Percentiles rank a stretch among this genome's conserved stretches.
Conservation (phyloP, 2,329 filamentous ascomycete genomes). For the Pseudogymnoascus sp. region DNA sequence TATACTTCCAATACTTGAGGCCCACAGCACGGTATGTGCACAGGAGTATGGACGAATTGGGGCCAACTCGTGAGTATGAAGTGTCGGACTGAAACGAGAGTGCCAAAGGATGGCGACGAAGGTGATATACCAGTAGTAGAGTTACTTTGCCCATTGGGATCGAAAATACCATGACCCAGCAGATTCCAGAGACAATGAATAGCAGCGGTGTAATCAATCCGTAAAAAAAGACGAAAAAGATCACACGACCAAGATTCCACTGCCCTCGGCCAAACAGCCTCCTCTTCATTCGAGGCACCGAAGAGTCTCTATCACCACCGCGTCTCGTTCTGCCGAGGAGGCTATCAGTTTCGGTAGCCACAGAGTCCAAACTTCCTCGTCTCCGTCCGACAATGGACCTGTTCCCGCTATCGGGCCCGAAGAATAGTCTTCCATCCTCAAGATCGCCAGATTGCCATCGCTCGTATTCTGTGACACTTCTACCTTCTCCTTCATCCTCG, state of each 20-base stretch:
- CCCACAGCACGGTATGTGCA: slow-evolving; percentile 97
- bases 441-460: slow-evolving; percentile 98
- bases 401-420: slow-evolving; percentile 62
- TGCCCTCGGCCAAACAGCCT: slow-evolving; percentile 89
- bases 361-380: slow-evolving; percentile 80
- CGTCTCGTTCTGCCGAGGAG: slow-evolving; percentile 63
- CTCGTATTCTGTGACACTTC: slow-evolving; percentile 97
- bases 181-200: slow-evolving; percentile 76
- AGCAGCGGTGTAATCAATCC: slow-evolving; percentile 80
- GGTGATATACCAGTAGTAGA: slow-evolving; percentile 78
- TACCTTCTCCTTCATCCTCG: slow-evolving; percentile 89
- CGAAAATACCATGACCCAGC: slow-evolving; percentile 95
- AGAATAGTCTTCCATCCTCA: slow-evolving; percentile 91
- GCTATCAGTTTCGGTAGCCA: slow-evolving; percentile 77
- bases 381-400: slow-evolving; percentile 80
- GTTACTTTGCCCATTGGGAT: slow-evolving; percentile 98
- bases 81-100: slow-evolving; percentile 87
- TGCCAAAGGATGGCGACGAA: slow-evolving; percentile 85
- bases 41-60: slow-evolving; percentile 77
- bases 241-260: slow-evolving; percentile 88
- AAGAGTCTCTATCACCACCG: slow-evolving; percentile 35
- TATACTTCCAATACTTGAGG: slow-evolving; percentile 98
- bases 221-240: slow-evolving; percentile 97
- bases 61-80: slow-evolving; percentile 60
- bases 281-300: slow-evolving; percentile 54